Conservation (phyloP, 192 early-diverging fungal species). For the Umbelopsis isabellina region DNA sequence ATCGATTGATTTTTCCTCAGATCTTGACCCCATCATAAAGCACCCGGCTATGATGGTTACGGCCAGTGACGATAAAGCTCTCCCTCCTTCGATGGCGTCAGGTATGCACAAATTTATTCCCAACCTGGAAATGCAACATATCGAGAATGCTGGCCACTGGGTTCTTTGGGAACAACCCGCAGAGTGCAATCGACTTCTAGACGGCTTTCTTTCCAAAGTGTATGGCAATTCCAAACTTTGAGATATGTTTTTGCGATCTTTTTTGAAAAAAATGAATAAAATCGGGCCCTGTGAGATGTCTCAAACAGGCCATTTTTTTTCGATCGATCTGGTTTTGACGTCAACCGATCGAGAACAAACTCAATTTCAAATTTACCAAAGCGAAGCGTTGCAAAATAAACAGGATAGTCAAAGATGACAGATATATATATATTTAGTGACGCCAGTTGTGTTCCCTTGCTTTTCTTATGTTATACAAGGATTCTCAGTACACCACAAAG, state of each 20-base stretch:
- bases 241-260: background rate
- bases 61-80: conserved; percentile 34
- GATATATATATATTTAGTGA: too few relatives aligned
- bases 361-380: too few relatives aligned
- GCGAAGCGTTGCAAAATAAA: too few relatives aligned
- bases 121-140: conserved; percentile 28
- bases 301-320: too few relatives aligned
- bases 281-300: too few relatives aligned
- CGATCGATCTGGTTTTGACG: too few relatives aligned
- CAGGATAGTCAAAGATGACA: too few relatives aligned
- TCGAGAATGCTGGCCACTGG: conserved; percentile 42
- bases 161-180: conserved; percentile 39
- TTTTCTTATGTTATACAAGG: too few relatives aligned
- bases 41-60: conserved; percentile 38
- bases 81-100: conserved; percentile 39
- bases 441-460: too few relatives aligned
- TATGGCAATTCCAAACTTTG: conserved; percentile 23
- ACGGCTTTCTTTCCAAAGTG: conserved; percentile 24
- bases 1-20: background rate
- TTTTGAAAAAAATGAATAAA: too few relatives aligned
- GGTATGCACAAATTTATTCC: conserved; percentile 34
- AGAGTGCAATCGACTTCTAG: conserved; percentile 34
- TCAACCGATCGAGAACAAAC: too few relatives aligned
- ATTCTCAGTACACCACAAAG: too few relatives aligned
- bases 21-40: conserved; percentile 27